Percentiles rank a stretch among this genome's conserved stretches.
Conservation (phyloP, 2,329 filamentous ascomycete genomes). For the Ceratocystis cacaofunesta region DNA sequence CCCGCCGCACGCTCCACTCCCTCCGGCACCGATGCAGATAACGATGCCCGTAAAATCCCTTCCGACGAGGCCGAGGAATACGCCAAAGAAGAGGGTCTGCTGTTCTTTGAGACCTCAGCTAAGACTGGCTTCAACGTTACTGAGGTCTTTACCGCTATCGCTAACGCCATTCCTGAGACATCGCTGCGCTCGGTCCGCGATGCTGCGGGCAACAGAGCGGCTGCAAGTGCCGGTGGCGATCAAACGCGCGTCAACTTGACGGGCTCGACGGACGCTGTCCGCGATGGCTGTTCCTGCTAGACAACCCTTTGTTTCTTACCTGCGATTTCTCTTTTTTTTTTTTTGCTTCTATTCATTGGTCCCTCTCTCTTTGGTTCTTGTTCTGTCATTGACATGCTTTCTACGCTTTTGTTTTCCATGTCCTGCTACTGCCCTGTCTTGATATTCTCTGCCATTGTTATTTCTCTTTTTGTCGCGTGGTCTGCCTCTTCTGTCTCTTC, state of each 20-base stretch:
- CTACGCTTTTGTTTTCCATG: neutral
- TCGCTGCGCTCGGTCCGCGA: conserved; percentile 79
- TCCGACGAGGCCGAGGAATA: conserved; percentile 87
- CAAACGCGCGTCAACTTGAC: conserved; percentile 73
- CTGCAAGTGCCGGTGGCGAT: conserved; percentile 43
- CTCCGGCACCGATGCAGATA: conserved; percentile 36
- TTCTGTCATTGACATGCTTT: neutral
- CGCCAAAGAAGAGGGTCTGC: conserved; percentile 80
- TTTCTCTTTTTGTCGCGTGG: conserved; percentile 1
- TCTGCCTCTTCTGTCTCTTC: neutral
- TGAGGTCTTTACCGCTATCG: conserved; percentile 95
- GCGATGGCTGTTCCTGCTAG: conserved; percentile 83
- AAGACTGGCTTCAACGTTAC: conserved; percentile 91
- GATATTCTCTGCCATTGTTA: neutral
- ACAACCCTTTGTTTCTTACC: neutral
- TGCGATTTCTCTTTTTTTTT: neutral
- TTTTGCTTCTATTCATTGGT: neutral
- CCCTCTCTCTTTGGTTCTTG: neutral
- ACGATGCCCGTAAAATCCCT: conserved; percentile 71
- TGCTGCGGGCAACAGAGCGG: conserved; percentile 39
- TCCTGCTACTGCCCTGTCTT: neutral
- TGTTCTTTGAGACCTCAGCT: conserved; percentile 97
- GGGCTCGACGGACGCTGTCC: conserved; percentile 56
- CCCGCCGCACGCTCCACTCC: conserved; percentile 19
- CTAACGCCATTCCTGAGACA: conserved; percentile 93